Evolutionary conservation across 164 flowering plant genomes (phyloP), one percentile per base, ranked within the genome.

Genomic region (Echeveria elegans): DNA sequence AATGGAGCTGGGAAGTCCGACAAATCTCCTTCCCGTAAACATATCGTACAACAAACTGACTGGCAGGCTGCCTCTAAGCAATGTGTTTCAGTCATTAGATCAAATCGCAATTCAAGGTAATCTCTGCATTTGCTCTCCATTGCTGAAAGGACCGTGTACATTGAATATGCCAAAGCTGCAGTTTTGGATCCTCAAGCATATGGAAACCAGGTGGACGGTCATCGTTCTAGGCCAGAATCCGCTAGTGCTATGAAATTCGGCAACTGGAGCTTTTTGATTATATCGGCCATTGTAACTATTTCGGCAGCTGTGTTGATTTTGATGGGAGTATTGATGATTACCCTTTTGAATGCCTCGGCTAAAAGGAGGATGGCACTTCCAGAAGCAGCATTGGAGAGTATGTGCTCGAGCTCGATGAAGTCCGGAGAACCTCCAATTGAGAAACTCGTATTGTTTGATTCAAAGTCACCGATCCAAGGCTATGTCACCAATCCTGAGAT

Each of bases 221-320:
- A 66, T 3, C 43, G 69, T 14, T 19, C 30, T 7, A 45, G 47
- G 8, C 43, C 63, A 24, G 29, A 45, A 41, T 37, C 72, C 3
- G 53, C 79, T 0, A 64, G n/a, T 6, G 31, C 78, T 14, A 36
- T 23, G 26, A 68, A 40, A 23, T 56, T 45, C 24, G 72, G 72
- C 47, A 85, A 80, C 67, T 79, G 63, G 14, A 80, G 61, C 30
- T 85, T 94, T 82, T 84, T 94, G 41, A 87, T 89, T 58, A 76
- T 88, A 52, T 87, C 99, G n/a, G 88, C 92, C 7, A 89, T 94
- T 23, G 62, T 88, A n/a, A 95, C 96, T 0, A 91, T 94, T 10
- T 81, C 90, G 1, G 99, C 95, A 11, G 88, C 92, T 32, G 59
- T 70, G 0, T 43, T 87, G 60, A 94, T 94, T 63, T 72, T 71